Conservation (phyloP, 495 filamentous ascomycete genomes). For the Parachaetomium inaequale region DNA sequence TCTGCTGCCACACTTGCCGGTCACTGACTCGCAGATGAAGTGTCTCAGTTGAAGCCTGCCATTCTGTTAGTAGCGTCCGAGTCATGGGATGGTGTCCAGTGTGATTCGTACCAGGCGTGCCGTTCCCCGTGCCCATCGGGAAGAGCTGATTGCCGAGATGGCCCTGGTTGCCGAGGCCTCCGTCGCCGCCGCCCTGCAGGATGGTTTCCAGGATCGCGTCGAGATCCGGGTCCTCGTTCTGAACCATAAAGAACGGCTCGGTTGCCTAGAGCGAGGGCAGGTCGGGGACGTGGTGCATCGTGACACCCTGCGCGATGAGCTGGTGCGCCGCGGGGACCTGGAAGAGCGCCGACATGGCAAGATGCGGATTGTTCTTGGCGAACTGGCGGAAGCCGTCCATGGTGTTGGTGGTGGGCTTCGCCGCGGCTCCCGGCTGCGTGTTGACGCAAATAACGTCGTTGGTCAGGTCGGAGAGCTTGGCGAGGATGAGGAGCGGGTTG, state of each 20-base stretch:
- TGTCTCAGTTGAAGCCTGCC: constrained; percentile 10
- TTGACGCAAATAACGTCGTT: constrained; percentile 30
- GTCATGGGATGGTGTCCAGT: background rate
- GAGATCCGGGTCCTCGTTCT: constrained; percentile 12
- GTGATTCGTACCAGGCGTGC: constrained; percentile 4
- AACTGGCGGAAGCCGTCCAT: constrained; percentile 12
- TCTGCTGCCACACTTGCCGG: background rate
- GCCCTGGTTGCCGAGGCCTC: background rate
- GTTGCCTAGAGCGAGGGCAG: background rate
- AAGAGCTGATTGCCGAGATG: background rate
- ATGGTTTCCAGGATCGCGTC: constrained; percentile 15
- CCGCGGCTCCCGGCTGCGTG: constrained; percentile 7
- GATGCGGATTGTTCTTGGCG: constrained; percentile 9
- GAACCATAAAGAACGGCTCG: background rate
- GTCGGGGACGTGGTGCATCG: background rate
- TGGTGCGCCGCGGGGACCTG: constrained; percentile 9
- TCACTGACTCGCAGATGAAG: background rate
- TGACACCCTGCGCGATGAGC: constrained; percentile 14
- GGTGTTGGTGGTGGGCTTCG: constrained; percentile 6
- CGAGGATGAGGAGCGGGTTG: constrained; percentile 22
- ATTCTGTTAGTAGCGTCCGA: background rate
- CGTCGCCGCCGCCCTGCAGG: background rate
- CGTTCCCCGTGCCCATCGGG: constrained; percentile 4
- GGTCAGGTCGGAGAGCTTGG: constrained; percentile 21
- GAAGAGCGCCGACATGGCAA: constrained; percentile 19